phyloP scores from a whole-genome alignment of 257 asterid species.

The Orobanche coerulescens region DNA sequence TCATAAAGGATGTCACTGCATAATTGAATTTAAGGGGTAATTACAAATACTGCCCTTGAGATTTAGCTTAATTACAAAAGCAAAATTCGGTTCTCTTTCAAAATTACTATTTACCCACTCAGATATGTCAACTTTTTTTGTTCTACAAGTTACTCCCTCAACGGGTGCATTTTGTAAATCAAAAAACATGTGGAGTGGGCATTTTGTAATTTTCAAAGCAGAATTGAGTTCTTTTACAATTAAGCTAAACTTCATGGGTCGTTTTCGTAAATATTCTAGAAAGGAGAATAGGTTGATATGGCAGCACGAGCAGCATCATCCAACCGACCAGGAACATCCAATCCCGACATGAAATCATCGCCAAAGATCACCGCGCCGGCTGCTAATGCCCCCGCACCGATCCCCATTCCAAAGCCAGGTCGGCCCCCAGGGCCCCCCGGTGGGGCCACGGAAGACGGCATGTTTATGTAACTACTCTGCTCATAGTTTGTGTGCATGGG shows the following conservation, averaged over 20 bases:
- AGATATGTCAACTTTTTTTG: no score
- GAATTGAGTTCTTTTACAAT: neutral
- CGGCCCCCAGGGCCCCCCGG: constrained; percentile 38
- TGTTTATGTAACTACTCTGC: constrained; percentile 40
- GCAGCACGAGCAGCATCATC: constrained; percentile 36
- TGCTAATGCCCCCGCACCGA: constrained; percentile 75
- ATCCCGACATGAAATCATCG: constrained; percentile 64
- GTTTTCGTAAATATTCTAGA: constrained; percentile 18
- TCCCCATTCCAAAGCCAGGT: constrained; percentile 58
- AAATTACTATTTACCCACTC: neutral
- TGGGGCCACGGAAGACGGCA: constrained; percentile 46
- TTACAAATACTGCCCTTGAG: neutral
- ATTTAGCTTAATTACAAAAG: neutral
- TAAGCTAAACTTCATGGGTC: neutral
- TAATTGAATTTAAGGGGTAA: neutral
- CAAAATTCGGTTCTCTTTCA: neutral
- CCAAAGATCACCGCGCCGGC: constrained; percentile 81
- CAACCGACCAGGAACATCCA: constrained; percentile 33
- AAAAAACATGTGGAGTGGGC: neutral
- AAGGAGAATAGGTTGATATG: constrained; percentile 44
- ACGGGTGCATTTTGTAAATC: neutral
- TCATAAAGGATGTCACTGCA: neutral
- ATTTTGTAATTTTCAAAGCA: neutral
- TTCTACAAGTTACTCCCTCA: no score
- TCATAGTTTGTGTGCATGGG: constrained; percentile 34